These are phyloP conservation scores for Avena atlantica DNA, from an alignment of 176 grass and related monocot species.

Conservation along the genomic window DNA sequence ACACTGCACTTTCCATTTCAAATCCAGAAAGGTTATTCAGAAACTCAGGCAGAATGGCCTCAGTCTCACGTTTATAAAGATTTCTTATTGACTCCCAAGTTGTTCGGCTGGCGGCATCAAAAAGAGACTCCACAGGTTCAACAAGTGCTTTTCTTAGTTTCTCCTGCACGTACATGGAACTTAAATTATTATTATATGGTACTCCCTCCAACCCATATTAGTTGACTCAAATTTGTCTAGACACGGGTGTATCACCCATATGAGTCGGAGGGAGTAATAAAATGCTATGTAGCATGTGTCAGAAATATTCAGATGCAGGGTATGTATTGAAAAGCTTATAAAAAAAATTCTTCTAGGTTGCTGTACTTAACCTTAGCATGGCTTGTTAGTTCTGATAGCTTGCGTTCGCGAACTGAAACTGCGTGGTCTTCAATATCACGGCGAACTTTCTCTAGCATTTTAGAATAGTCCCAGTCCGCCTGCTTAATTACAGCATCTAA, in stretches of 20 bases:
- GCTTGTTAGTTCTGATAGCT: slow-evolving; percentile 66
- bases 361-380: slow-evolving; percentile 68
- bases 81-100: slow-evolving; percentile 86
- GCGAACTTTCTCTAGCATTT: slow-evolving; percentile 73
- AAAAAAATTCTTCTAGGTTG: slow-evolving; percentile 36
- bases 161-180: slow-evolving; percentile 49
- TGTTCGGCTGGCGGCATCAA: slow-evolving; percentile 73
- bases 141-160: slow-evolving; percentile 77
- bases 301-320: slow-evolving; percentile 21
- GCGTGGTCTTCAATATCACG: slow-evolving; percentile 81
- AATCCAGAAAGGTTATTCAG: slow-evolving; percentile 68
- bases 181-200: slow-evolving; percentile 1
- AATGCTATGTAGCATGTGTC: neutral
- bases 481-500: slow-evolving; percentile 72
- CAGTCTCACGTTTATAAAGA: slow-evolving; percentile 67
- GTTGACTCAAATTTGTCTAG: too few species aligned
- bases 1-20: slow-evolving; percentile 69
- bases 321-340: slow-evolving; percentile 12
- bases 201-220: too few species aligned
- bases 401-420: slow-evolving; percentile 57
- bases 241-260: too few species aligned
- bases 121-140: slow-evolving; percentile 90
- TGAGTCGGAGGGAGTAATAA: neutral
- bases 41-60: slow-evolving; percentile 62
- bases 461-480: slow-evolving; percentile 77